A percentile compares a stretch with the other conserved stretches of the same genome.
Conservation (phyloP, 768 basidiomycete species). For the Imleria badia region DNA sequence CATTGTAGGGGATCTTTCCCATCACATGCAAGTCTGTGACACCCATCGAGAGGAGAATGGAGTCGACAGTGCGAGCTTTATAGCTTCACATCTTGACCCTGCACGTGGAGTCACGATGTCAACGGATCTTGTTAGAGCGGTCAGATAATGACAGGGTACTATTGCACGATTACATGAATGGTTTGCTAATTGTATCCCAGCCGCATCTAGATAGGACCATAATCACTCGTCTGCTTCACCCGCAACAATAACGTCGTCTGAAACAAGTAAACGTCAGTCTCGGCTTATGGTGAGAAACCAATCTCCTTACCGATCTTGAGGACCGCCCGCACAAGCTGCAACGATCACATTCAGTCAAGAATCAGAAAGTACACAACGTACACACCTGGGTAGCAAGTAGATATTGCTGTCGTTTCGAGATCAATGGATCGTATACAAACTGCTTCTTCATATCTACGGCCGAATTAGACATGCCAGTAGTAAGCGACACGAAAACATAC, state of each 20-base stretch:
- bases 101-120: too few species aligned
- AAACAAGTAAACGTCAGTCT: constrained; percentile 6
- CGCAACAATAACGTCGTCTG: constrained; percentile 78
- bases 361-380: not conserved
- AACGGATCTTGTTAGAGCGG: too few species aligned
- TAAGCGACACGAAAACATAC: constrained; percentile 40
- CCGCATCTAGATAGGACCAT: constrained; percentile 18
- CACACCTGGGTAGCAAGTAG: constrained; percentile 91
- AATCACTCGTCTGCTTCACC: constrained; percentile 67
- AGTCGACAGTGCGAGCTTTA: not conserved
- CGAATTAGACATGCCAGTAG: not conserved
- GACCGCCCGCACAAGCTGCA: constrained; percentile 77
- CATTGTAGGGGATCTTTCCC: constrained; percentile 58
- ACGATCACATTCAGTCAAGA: constrained; percentile 1
- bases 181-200: constrained; percentile 17
- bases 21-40: constrained; percentile 16
- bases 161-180: constrained; percentile 26
- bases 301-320: constrained; percentile 74
- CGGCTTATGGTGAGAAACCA: not conserved
- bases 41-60: constrained; percentile 15
- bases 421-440: constrained; percentile 95
- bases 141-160: not conserved
- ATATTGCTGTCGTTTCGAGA: constrained; percentile 97
- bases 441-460: constrained; percentile 92
- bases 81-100: not conserved